These are phyloP conservation scores for Coprinellus micaceus DNA, from an alignment of 768 basidiomycete genomes.

Conservation along the genomic window DNA sequence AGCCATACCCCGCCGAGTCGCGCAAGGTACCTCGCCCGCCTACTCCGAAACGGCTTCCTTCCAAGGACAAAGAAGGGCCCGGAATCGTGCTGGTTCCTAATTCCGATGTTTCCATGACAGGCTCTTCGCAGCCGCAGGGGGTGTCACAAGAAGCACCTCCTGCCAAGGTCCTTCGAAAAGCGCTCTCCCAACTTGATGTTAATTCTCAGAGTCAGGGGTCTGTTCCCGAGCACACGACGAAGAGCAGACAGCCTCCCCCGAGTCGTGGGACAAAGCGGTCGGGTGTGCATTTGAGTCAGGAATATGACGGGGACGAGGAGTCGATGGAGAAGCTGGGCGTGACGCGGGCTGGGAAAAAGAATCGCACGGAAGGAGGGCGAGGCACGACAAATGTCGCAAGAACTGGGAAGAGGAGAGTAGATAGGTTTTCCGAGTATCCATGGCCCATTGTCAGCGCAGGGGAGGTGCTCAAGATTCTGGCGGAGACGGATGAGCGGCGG, in stretches of 20 bases:
- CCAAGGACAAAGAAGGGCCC: slow-evolving; percentile 31
- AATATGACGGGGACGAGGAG: slow-evolving; percentile 11
- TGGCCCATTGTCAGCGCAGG: not conserved
- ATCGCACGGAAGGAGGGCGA: not conserved
- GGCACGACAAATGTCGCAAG: too few species aligned
- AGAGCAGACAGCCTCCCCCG: not conserved
- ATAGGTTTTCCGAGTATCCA: not conserved
- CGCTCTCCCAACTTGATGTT: not conserved
- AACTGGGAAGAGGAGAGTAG: not conserved
- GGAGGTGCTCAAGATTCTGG: not conserved
- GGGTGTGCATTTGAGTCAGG: slow-evolving; percentile 5
- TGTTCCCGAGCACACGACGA: not conserved
- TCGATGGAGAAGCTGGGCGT: not conserved
- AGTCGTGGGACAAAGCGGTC: slow-evolving; percentile 4
- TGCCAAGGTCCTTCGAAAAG: slow-evolving; percentile 1
- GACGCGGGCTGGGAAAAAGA: not conserved
- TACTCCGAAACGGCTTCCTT: slow-evolving; percentile 27
- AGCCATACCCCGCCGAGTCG: slow-evolving; percentile 9
- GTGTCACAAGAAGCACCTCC: slow-evolving; percentile 16
- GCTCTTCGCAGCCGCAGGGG: slow-evolving; percentile 30
- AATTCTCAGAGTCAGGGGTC: not conserved
- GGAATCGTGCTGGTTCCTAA: slow-evolving; percentile 51
- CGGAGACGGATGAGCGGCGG: not conserved
- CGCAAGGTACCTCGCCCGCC: slow-evolving; percentile 49
- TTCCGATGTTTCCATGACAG: slow-evolving; percentile 48